Conservation (phyloP, 257 asterid species). For the Gentiana straminea region DNA sequence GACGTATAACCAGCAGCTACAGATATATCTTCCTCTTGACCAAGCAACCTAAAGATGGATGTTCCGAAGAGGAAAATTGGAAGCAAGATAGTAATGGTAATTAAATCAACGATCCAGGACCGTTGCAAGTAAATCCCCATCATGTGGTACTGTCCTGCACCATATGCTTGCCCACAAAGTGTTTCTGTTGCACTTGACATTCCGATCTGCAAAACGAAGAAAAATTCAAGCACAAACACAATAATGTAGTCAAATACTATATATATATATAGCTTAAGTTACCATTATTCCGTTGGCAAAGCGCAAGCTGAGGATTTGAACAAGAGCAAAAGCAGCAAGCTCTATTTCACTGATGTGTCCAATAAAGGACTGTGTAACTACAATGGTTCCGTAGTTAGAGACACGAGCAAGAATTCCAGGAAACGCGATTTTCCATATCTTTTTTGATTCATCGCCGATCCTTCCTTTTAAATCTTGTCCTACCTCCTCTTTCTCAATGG, state of each 20-base stretch:
- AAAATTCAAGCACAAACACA: too few species aligned
- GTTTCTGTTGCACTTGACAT: conserved; percentile 99
- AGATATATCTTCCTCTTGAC: conserved; percentile 38
- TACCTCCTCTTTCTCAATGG: conserved; percentile 22
- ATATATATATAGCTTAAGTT: conserved; percentile 6
- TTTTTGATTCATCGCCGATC: conserved; percentile 48
- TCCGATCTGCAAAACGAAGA: conserved; percentile 42
- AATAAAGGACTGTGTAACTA: conserved; percentile 63
- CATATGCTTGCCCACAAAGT: conserved; percentile 88
- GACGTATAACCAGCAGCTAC: conserved; percentile 59
- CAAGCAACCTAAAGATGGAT: conserved; percentile 55
- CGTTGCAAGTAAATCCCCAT: conserved; percentile 90
- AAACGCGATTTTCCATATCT: conserved; percentile 86
- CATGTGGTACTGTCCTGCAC: conserved; percentile 89
- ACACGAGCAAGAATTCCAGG: conserved; percentile 67
- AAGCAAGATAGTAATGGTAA: conserved; percentile 44
- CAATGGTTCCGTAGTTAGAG: conserved; percentile 48
- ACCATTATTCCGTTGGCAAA: conserved; percentile 69
- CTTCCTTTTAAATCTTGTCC: conserved; percentile 34
- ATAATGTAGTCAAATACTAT: background rate
- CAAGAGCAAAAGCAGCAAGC: conserved; percentile 74
- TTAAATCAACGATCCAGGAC: conserved; percentile 80
- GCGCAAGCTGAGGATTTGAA: conserved; percentile 60
- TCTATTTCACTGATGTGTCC: conserved; percentile 54
- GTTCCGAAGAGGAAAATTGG: conserved; percentile 59